phyloP scores from a whole-genome alignment of 1,284 basidiomycete species.

The Phaffia rhodozyma region DNA sequence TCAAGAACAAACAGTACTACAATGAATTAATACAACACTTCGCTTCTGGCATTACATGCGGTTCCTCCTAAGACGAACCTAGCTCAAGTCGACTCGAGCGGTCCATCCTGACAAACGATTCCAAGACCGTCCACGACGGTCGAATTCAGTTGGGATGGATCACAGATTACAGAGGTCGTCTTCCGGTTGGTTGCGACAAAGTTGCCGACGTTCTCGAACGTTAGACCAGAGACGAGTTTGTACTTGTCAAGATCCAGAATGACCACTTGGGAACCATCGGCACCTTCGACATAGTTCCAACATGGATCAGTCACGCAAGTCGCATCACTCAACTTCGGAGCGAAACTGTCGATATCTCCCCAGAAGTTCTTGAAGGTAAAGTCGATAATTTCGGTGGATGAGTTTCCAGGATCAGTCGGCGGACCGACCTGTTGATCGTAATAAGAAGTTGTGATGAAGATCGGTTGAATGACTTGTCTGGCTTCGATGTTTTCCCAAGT shows the following conservation, averaged over 20 bases:
- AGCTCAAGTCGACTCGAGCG: no score
- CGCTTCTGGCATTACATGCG: no score
- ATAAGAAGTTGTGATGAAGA: neutral
- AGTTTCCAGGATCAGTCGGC: neutral
- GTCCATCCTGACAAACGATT: neutral
- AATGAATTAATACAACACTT: no score
- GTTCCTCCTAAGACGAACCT: no score
- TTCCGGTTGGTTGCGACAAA: constrained; percentile 6
- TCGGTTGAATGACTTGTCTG: constrained; percentile 1
- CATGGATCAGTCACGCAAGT: constrained; percentile 1
- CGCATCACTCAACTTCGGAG: neutral
- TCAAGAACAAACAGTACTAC: no score
- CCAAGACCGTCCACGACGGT: neutral
- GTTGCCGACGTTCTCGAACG: constrained; percentile 56
- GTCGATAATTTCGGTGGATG: neutral
- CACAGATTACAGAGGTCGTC: neutral
- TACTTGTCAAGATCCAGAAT: constrained; percentile 54
- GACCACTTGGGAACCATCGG: constrained; percentile 1
- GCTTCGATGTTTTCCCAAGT: neutral
- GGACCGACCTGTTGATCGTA: constrained; percentile 5
- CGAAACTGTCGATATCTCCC: constrained; percentile 1
- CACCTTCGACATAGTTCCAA: constrained; percentile 1
- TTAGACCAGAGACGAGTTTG: constrained; percentile 44
- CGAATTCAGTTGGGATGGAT: neutral
- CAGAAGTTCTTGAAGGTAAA: constrained; percentile 2